Evolutionary conservation across 371 early-diverging fungal species (phyloP).

Genomic region (Apophysomyces trapeziformis): DNA sequence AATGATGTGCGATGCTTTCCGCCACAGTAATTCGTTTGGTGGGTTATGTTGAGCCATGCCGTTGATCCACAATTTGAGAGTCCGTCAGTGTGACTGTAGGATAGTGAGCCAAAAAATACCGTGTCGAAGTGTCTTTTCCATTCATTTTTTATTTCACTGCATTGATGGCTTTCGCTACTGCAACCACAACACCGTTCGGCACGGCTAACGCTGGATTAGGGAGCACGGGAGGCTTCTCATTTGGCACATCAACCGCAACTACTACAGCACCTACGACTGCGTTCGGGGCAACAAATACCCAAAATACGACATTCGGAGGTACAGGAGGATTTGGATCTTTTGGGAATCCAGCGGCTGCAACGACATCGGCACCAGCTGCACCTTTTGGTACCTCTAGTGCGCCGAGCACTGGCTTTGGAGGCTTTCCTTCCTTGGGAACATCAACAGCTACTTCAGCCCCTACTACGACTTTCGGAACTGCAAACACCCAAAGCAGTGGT

Average conservation of each 20-base stretch:
- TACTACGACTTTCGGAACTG: constrained; percentile 26
- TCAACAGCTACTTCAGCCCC: constrained; percentile 22
- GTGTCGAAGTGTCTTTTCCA: neutral
- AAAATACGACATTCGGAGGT: neutral
- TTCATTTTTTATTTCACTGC: neutral
- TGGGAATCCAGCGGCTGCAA: neutral
- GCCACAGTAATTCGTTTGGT: no score
- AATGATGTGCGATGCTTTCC: no score
- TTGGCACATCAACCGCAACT: constrained; percentile 11
- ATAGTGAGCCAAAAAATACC: neutral
- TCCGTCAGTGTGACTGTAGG: no score
- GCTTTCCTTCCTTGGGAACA: neutral
- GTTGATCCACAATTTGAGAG: no score
- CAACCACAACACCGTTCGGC: constrained; percentile 5
- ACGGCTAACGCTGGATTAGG: neutral
- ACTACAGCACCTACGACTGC: neutral
- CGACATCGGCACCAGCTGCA: constrained; percentile 5
- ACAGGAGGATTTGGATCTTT: neutral
- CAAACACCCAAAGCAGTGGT: constrained; percentile 7
- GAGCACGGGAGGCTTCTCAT: neutral
- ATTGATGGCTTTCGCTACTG: neutral
- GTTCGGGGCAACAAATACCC: constrained; percentile 13
- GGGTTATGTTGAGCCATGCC: no score
- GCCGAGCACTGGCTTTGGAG: neutral
- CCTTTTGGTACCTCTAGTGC: neutral